phyloP scores from a whole-genome alignment of 805 yeast genomes.

The Myxozyma neotropica region DNA sequence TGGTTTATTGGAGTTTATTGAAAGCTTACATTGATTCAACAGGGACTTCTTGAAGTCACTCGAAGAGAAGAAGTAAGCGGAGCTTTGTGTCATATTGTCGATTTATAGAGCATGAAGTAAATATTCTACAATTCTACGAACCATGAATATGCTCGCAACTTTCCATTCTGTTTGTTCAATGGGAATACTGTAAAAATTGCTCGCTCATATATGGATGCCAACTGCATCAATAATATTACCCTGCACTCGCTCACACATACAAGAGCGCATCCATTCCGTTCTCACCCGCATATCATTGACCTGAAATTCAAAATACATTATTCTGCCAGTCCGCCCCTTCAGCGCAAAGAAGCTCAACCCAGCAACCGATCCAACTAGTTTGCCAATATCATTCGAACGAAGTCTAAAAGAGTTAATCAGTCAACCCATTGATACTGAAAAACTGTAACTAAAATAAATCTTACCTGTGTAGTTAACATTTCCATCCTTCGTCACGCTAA shows the following conservation, averaged over 20 bases:
- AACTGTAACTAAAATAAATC: conserved; percentile 8
- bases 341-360: not conserved
- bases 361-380: conserved; percentile 12
- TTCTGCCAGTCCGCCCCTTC: not conserved
- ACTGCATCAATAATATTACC: not conserved
- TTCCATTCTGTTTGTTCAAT: too few species aligned
- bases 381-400: conserved; percentile 36
- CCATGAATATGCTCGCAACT: too few species aligned
- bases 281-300: not conserved
- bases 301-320: not conserved
- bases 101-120: not conserved
- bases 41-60: conserved; percentile 32
- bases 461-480: conserved; percentile 83
- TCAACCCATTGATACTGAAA: too few species aligned
- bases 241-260: too few species aligned
- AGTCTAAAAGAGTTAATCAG: conserved; percentile 16
- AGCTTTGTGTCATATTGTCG: not conserved
- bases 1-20: not conserved
- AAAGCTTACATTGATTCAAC: not conserved
- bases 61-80: conserved; percentile 20
- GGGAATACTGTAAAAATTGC: not conserved
- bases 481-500: conserved; percentile 89
- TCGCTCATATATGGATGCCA: not conserved
- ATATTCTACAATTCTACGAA: not conserved
- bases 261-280: too few species aligned